Base-by-base conservation (phyloP, 1,139 yeast genomes). In the Nakaseomyces nivariensis region DNA sequence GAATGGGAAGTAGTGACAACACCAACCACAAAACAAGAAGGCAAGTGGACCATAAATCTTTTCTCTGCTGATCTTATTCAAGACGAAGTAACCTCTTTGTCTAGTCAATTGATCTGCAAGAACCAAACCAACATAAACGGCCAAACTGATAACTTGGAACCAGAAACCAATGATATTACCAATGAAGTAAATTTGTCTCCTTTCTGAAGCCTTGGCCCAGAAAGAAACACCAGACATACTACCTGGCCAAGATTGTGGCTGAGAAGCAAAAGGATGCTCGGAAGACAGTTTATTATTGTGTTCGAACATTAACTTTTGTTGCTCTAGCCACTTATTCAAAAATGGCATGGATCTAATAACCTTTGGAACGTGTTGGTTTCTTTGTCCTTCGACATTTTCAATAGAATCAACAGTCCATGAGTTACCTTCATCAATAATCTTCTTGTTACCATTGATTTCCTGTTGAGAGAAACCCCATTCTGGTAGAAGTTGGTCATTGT, bases 141-240 rank as follows among this genome's bases (percentile, higher is more conserved):
- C 76, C 54, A 90, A 69, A 60, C 84, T 77, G 26, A 80, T 70
- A 32, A 83, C 81, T 69, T 89, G 89, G 50, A 87, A 66, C 94
- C 96, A 88, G 85, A 94, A 94, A 10, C 97, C 98, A 57, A 87
- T 70, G 51, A 87, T 76, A 69, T 94, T 92, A 55, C 98, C 98
- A 51, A 85, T 73, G 68, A 92, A 87, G 70, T 83, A 94, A 51
- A 92, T 89, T 69, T 94, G 98, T 61, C 72, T 73, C 57, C 73
- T 78, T 27, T 74, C 67, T 3, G 70, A 73, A 54, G 81, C 80
- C 54, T 87, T 82, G 45, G 95, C 89, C 96, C 97, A 92, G 76
- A 92, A 92, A 1, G 97, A 88, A 32, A 92, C 97, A 58, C 99
- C 99, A 11, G 87, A 79, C 50, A 85, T 69, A 45, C 94, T 78